Evolutionary conservation across 2,329 filamentous ascomycete species (phyloP).

Genomic region (Diaporthe ampelina): DNA sequence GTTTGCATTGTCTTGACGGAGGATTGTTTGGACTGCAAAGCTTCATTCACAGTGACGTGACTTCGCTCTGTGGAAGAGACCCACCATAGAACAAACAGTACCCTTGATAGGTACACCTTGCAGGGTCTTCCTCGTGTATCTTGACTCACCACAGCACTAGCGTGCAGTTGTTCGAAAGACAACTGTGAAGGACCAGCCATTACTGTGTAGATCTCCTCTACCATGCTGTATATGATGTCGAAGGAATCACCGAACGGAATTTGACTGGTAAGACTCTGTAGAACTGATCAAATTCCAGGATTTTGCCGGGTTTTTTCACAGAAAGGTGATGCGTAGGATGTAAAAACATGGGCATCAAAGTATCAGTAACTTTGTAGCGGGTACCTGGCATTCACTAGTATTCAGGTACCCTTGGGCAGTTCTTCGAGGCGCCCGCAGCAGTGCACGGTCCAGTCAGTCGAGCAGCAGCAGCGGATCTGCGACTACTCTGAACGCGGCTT

Average conservation of each 20-base stretch:
- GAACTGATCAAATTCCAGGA: not conserved
- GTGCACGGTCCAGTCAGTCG: conserved; percentile 37
- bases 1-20: not conserved
- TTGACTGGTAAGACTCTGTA: not conserved
- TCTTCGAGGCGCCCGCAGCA: conserved; percentile 6
- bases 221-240: not conserved
- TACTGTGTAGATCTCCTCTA: not conserved
- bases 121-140: not conserved
- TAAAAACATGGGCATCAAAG: too few relatives aligned
- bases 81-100: not conserved
- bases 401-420: conserved; percentile 4
- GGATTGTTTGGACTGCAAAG: conserved; percentile 8
- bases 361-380: not conserved
- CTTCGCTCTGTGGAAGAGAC: not conserved
- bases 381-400: not conserved
- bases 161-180: not conserved
- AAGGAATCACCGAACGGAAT: not conserved
- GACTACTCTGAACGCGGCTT: conserved; percentile 33
- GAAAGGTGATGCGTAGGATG: too few relatives aligned
- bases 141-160: not conserved
- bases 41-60: conserved; percentile 27
- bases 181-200: not conserved
- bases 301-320: too few relatives aligned
- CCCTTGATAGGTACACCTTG: not conserved
- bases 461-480: conserved; percentile 18